Base-by-base conservation (phyloP, 768 basidiomycete species). In the Suillus cothurnatus region DNA sequence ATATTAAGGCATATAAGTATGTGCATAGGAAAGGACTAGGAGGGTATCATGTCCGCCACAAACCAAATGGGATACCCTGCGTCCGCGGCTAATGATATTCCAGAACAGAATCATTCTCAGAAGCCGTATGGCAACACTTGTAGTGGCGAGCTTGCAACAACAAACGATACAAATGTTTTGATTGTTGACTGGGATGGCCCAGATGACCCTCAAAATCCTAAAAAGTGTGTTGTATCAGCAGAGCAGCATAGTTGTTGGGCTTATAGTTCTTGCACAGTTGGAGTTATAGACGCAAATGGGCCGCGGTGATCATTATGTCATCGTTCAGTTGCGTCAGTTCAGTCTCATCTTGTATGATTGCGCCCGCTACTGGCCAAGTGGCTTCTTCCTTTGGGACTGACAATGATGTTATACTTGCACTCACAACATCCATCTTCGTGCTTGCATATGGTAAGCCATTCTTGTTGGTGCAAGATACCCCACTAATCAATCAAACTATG, bases 281-380 rank as follows among this genome's bases (percentile, higher is more conserved):
- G 89, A 71, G 79, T 4, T 82, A 79, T 61, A 78, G 72, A 34
- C 78, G 77, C 69, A 91, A 89, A 80, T 90, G 89, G 90, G 83
- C 80, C 0, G 86, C 85, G 0, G 89, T 88, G 0, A 67, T 82
- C n/a, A 81, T 90, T 34, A 85, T 90, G 0, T 90, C 90, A 0
- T 79, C 81, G 0, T 92, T 89, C 71, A 88, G 90, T 0, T 88
- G 91, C 71, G 88, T 91, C 41, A 81, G 80, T 8, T 88, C 90
- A 0, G 79, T 92, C 0, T 86, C 90, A 0, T 93, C 92, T 5
- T 85, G 90, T 5, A 91, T 91, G 86, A 78, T 92, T 1, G 88
- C 92, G 0, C 91, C 91, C 0, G 91, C 90, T 0, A 77, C 81
- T 0, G 65, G 68, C 4, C 81, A 86, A 61, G 69, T 93, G 0